Evolutionary conservation across 106 monocot species (phyloP).

Genomic region (Hemerocallis citrina): DNA sequence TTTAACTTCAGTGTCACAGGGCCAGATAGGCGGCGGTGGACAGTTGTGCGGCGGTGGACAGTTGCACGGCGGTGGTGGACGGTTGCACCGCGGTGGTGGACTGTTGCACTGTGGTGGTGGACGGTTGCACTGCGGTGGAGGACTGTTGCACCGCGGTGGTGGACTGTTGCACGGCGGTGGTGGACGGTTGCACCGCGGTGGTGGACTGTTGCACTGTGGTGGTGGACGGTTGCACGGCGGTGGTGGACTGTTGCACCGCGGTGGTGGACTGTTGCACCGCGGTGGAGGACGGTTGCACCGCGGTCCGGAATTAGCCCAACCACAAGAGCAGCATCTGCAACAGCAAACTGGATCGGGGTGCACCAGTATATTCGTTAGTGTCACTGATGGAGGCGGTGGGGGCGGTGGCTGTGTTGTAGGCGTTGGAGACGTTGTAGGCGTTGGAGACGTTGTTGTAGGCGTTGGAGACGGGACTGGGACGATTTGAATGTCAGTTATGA

Average conservation of each 20-base stretch:
- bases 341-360: slow-evolving; percentile 6
- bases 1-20: not conserved
- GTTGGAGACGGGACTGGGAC: not conserved
- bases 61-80: too few species aligned
- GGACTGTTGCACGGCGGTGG: not conserved
- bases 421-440: not conserved
- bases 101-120: too few species aligned
- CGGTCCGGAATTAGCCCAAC: not conserved
- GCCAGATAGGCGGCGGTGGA: not conserved
- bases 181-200: slow-evolving; percentile 1
- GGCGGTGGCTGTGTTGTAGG: not conserved
- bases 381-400: not conserved
- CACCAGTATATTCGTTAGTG: not conserved
- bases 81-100: too few species aligned
- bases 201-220: too few species aligned
- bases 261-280: too few species aligned
- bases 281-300: too few species aligned
- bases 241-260: not conserved
- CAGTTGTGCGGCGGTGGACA: too few species aligned
- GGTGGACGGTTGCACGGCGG: too few species aligned
- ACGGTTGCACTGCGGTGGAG: too few species aligned
- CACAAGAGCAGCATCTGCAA: slow-evolving; percentile 30
- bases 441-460: not conserved
- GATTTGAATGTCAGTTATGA: slow-evolving; percentile 19
- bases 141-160: too few species aligned